These are phyloP conservation scores for Zelonia costaricensis DNA, from an alignment of 208 protist genomes.

Conservation along the genomic window DNA sequence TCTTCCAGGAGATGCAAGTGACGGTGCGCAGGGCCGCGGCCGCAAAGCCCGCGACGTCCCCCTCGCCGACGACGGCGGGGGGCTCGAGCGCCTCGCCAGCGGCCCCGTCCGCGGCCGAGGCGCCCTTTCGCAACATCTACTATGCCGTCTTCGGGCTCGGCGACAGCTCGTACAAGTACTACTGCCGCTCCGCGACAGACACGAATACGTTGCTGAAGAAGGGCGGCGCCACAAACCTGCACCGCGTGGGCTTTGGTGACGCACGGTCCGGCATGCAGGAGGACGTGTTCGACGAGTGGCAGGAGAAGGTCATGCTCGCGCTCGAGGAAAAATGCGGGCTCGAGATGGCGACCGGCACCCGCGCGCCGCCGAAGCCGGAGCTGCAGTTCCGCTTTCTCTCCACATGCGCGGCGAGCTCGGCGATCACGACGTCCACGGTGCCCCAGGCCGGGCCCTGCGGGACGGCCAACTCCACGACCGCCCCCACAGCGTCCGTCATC, in stretches of 20 bases:
- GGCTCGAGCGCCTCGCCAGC: too few relatives aligned
- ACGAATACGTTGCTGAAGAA: slow-evolving; percentile 53
- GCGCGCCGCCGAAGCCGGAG: slow-evolving; percentile 43
- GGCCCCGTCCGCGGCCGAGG: too few relatives aligned
- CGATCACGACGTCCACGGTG: background rate
- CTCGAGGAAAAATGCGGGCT: slow-evolving; percentile 43
- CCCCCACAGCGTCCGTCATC: background rate
- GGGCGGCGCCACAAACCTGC: slow-evolving; percentile 54
- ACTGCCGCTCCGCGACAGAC: slow-evolving; percentile 62
- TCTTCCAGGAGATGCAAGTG: slow-evolving; percentile 55
- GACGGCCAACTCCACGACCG: background rate
- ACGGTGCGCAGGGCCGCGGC: slow-evolving; percentile 10
- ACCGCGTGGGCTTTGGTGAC: slow-evolving; percentile 64
- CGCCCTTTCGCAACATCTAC: slow-evolving; percentile 51
- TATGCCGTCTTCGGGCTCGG: slow-evolving; percentile 95
- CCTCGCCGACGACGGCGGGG: background rate
- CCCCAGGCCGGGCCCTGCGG: slow-evolving; percentile 2
- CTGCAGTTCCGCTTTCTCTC: slow-evolving; percentile 32
- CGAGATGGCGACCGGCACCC: slow-evolving; percentile 17
- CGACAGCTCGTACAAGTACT: slow-evolving; percentile 97
- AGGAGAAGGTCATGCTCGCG: slow-evolving; percentile 47
- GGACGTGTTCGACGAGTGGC: slow-evolving; percentile 77
- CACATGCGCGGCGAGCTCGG: background rate
- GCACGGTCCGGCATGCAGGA: slow-evolving; percentile 51
- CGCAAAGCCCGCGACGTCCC: background rate